Evolutionary conservation across 2,329 filamentous ascomycete species (phyloP).

Genomic region (Gliomastix tumulicola): DNA sequence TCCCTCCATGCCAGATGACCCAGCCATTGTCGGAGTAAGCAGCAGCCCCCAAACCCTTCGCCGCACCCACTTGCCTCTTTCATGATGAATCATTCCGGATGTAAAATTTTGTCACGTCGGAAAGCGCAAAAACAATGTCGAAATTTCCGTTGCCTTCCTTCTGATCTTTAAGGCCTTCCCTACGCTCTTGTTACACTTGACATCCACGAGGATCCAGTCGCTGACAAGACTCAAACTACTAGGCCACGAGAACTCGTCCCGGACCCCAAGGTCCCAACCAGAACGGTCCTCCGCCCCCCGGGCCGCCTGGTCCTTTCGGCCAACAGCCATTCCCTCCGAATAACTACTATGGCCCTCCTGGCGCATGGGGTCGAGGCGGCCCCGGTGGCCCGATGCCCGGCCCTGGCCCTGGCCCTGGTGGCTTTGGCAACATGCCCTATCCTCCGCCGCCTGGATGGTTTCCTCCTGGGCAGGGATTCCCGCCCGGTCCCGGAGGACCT

Average conservation of each 20-base stretch:
- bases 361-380: constrained; percentile 41
- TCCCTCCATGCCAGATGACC: constrained; percentile 82
- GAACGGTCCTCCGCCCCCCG: constrained; percentile 18
- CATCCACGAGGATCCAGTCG: background rate
- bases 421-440: constrained; percentile 71
- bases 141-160: constrained; percentile 99
- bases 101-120: constrained; percentile 78
- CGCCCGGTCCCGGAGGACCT: constrained; percentile 34
- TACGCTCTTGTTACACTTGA: constrained; percentile 7
- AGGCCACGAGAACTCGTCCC: constrained; percentile 24
- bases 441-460: constrained; percentile 75
- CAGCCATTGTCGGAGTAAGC: constrained; percentile 96
- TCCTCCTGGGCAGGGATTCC: constrained; percentile 39
- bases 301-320: constrained; percentile 26
- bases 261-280: constrained; percentile 18
- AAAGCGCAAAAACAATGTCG: constrained; percentile 96
- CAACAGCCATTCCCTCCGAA: constrained; percentile 37
- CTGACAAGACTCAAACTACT: background rate
- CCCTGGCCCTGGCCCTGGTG: constrained; percentile 43
- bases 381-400: constrained; percentile 52
- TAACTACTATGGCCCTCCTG: constrained; percentile 42
- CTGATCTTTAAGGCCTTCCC: constrained; percentile 54
- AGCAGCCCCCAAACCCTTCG: constrained; percentile 3
- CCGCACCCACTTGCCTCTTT: constrained; percentile 21
- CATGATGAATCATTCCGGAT: constrained; percentile 98